These are phyloP conservation scores for Cryptosporidium bovis DNA, from an alignment of 169 alveolate species.

Conservation along the genomic window DNA sequence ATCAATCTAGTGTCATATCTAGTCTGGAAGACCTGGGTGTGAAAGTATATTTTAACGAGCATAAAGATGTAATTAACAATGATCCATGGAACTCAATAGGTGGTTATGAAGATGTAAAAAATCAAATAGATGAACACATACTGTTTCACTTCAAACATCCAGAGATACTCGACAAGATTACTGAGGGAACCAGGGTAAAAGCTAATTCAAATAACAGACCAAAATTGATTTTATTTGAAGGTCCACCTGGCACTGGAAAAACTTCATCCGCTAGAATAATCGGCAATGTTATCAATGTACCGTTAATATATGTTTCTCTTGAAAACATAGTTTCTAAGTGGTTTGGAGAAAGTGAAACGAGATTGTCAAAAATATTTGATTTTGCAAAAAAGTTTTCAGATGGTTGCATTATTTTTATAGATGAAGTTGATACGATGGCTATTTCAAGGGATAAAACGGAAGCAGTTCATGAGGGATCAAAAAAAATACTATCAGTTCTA, in stretches of 20 bases:
- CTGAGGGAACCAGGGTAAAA: conserved; percentile 84
- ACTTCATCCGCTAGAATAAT: conserved; percentile 91
- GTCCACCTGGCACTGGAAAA: conserved; percentile 93
- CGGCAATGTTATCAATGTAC: conserved; percentile 83
- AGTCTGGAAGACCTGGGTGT: conserved; percentile 57
- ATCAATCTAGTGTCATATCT: conserved; percentile 3
- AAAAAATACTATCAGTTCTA: conserved; percentile 86
- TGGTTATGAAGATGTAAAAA: conserved; percentile 86
- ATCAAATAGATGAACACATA: conserved; percentile 89
- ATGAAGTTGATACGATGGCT: conserved; percentile 89
- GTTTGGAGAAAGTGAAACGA: conserved; percentile 89
- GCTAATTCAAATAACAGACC: conserved; percentile 87
- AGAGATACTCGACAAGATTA: conserved; percentile 85
- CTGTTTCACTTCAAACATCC: conserved; percentile 85
- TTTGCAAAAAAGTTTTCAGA: conserved; percentile 81
- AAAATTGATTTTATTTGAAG: conserved; percentile 88
- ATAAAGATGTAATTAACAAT: background rate
- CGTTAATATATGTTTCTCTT: conserved; percentile 87
- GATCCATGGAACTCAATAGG: conserved; percentile 86
- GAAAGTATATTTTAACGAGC: conserved; percentile 27
- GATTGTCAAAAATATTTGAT: conserved; percentile 85
- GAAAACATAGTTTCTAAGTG: conserved; percentile 88
- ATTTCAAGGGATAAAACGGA: conserved; percentile 82
- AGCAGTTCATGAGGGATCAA: conserved; percentile 88
- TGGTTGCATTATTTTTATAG: conserved; percentile 86